Conservation (phyloP, 1,139 yeast species). For the Blastobotrys arbuscula region DNA sequence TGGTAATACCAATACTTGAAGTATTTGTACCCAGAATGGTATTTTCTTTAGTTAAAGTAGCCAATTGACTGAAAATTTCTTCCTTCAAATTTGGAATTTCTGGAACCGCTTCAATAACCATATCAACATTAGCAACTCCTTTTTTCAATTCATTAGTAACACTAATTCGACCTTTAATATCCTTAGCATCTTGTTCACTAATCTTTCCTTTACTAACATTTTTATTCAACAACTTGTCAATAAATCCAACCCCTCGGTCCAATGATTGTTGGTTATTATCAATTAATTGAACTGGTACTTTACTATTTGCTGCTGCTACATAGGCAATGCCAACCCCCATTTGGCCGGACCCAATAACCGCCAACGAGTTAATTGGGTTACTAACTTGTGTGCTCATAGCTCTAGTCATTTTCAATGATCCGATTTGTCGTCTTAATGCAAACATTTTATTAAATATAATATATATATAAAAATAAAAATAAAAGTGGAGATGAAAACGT, state of each 20-base stretch:
- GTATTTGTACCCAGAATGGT: slow-evolving; percentile 42
- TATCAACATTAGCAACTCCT: slow-evolving; percentile 32
- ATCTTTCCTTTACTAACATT: slow-evolving; percentile 36
- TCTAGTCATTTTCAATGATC: slow-evolving; percentile 1
- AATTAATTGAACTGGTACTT: slow-evolving; percentile 35
- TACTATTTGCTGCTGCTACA: slow-evolving; percentile 39
- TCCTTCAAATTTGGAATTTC: slow-evolving; percentile 37
- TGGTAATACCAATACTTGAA: slow-evolving; percentile 41
- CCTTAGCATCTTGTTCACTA: slow-evolving; percentile 31
- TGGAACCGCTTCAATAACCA: slow-evolving; percentile 43
- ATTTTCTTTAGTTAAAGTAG: slow-evolving; percentile 26
- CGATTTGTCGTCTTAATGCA: background rate
- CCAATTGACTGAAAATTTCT: slow-evolving; percentile 35
- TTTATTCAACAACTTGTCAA: slow-evolving; percentile 37
- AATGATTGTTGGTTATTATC: slow-evolving; percentile 35
- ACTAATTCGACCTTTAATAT: slow-evolving; percentile 29
- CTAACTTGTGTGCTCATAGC: slow-evolving; percentile 2
- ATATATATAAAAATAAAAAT: background rate
- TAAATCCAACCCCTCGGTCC: slow-evolving; percentile 31
- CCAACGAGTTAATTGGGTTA: slow-evolving; percentile 20
- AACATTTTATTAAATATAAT: background rate
- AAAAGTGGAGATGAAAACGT: background rate
- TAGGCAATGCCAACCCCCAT: slow-evolving; percentile 43
- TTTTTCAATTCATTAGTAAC: slow-evolving; percentile 27
- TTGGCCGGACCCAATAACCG: slow-evolving; percentile 40